These are phyloP conservation scores for Apocynum venetum DNA, from an alignment of 257 asterid species.

Conservation along the genomic window DNA sequence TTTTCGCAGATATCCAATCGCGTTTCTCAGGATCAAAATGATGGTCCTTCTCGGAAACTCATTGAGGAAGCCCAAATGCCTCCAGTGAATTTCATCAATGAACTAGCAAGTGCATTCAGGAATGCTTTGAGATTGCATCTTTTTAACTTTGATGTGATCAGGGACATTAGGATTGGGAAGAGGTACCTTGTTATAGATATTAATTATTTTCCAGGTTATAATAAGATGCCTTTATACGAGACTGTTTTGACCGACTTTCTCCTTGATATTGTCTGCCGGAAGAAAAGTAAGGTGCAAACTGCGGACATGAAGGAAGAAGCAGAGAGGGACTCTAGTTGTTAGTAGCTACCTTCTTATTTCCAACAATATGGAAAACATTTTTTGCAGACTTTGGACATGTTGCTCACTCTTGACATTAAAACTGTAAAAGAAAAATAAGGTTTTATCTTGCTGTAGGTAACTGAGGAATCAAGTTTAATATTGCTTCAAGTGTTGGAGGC, in stretches of 20 bases:
- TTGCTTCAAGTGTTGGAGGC: background rate
- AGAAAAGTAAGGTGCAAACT: background rate
- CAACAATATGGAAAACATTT: background rate
- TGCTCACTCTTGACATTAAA: background rate
- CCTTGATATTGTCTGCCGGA: conserved; percentile 43
- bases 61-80: conserved; percentile 57
- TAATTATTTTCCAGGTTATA: conserved; percentile 84
- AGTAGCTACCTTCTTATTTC: background rate
- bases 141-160: conserved; percentile 79
- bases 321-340: background rate
- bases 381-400: background rate
- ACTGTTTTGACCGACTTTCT: conserved; percentile 58
- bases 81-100: conserved; percentile 42
- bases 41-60: conserved; percentile 30
- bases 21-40: conserved; percentile 29
- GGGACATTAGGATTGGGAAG: conserved; percentile 42
- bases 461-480: background rate
- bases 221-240: conserved; percentile 68
- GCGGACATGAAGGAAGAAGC: background rate
- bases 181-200: conserved; percentile 73
- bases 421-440: background rate
- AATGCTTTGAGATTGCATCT: conserved; percentile 59
- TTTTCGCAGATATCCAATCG: conserved; percentile 78
- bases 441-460: background rate
- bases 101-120: conserved; percentile 56